Evolutionary conservation across 305 asterid genomes (phyloP), one percentile per base, ranked within the genome.

Genomic region (Rubia peregrina): DNA sequence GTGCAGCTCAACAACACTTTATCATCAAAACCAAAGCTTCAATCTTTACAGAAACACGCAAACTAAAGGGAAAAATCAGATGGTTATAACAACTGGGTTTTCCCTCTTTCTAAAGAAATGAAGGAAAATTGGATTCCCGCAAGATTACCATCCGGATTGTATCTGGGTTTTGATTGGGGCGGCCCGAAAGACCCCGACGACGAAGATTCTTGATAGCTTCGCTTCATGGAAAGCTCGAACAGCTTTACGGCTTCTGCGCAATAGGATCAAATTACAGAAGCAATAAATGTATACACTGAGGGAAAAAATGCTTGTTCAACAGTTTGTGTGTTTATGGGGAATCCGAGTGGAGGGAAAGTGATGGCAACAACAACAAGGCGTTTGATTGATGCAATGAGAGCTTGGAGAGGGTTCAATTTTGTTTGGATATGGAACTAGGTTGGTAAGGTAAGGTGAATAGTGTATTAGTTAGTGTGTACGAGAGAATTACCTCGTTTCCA

Each of bases 111-210:
- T 1, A 9, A 1, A 14, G 43, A n/a, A 21, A 71, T 55, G 5
- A 42, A 70, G 22, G 62, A 60, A 43, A 62, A 49, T 16, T 64
- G 0, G 21, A 30, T 44, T 1, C 10, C 38, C n/a, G 3, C 49
- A 1, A 5, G 64, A 49, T 81, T 82, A 94, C 96, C 98, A 80
- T 84, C 88, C 33, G 92, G 89, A 72, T 88, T 91, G 77, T 75
- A 60, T 83, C 84, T 91, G 73, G 82, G 77, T 87, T 84, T 91
- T 82, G 98, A 90, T 68, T 84, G 92, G 74, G 96, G 94, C 55
- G 97, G 96, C 38, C 79, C 96, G 59, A 49, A 71, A 74, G 91
- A 81, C 80, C 83, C 85, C 5, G 96, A 89, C 40, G 98, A 77
- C 46, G 99, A 84, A 72, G 96, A 86, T 62, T 86, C 94, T 69